Percentiles rank a stretch among this genome's conserved stretches.
These are phyloP conservation scores for Rhododendron henanense DNA, from an alignment of 148 eudicot genomes.

Conservation along the genomic window DNA sequence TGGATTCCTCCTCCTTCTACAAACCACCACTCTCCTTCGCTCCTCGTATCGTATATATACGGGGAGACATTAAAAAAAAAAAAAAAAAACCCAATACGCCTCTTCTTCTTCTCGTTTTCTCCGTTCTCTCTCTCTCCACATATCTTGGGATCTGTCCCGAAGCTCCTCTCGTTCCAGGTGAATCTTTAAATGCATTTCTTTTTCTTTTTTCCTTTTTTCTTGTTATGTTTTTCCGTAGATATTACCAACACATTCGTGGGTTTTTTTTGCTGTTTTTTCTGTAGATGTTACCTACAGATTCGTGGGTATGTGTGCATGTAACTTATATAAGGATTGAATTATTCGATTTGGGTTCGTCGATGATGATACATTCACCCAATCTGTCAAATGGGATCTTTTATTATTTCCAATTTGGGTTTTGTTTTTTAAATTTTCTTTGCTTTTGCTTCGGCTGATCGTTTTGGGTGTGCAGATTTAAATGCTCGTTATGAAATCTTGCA, in stretches of 20 bases:
- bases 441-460: background rate
- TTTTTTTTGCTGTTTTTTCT: background rate
- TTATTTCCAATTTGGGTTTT: background rate
- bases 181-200: background rate
- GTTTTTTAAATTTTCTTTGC: background rate
- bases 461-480: background rate
- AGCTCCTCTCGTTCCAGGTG: constrained; percentile 9
- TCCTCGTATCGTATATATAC: background rate
- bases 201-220: background rate
- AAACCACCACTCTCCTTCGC: background rate
- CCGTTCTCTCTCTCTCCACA: background rate
- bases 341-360: background rate
- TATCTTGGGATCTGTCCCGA: background rate
- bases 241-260: background rate
- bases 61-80: background rate
- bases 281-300: background rate
- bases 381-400: no score
- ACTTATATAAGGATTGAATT: background rate
- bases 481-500: background rate
- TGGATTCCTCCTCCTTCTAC: background rate
- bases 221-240: background rate
- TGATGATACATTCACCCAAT: background rate
- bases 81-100: background rate
- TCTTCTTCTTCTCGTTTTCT: background rate
- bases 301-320: background rate